Conservation (phyloP, 371 early-diverging fungal genomes). For the Mortierella sp. region DNA sequence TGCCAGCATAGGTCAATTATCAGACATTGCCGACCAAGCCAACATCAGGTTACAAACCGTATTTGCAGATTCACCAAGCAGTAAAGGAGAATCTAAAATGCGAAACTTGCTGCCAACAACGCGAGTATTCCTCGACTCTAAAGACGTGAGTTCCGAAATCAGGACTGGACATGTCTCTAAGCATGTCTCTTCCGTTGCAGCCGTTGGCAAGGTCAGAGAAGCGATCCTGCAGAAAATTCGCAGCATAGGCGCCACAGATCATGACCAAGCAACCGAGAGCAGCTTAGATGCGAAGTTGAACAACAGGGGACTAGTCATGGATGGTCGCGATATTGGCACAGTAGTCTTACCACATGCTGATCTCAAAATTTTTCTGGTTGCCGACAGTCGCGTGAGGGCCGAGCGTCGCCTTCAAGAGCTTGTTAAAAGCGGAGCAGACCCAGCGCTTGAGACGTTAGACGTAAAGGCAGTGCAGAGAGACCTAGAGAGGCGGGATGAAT, state of each 20-base stretch:
- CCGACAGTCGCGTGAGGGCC: conserved; percentile 82
- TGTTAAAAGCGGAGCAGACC: conserved; percentile 41
- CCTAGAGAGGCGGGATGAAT: conserved; percentile 79
- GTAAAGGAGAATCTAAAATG: conserved; percentile 14
- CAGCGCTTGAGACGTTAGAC: conserved; percentile 20
- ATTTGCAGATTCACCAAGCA: conserved; percentile 16
- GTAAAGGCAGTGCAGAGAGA: conserved; percentile 72
- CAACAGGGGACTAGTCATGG: conserved; percentile 85
- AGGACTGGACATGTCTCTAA: conserved; percentile 75
- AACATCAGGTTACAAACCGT: conserved; percentile 39
- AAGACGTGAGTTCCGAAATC: conserved; percentile 78
- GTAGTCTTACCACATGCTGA: conserved; percentile 91
- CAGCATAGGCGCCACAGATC: conserved; percentile 55
- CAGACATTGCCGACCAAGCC: conserved; percentile 45
- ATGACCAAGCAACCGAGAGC: background rate
- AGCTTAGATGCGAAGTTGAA: background rate
- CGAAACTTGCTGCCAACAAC: conserved; percentile 39
- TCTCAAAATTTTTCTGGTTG: conserved; percentile 90
- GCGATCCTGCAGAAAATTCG: conserved; percentile 77
- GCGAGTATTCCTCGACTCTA: conserved; percentile 68
- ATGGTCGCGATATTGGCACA: conserved; percentile 96
- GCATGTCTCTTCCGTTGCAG: conserved; percentile 78
- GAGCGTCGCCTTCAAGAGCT: conserved; percentile 81
- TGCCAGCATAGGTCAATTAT: conserved; percentile 18
- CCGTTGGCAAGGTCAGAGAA: conserved; percentile 72